These are phyloP conservation scores for Botrytis porri DNA, from an alignment of 2,329 filamentous ascomycete species.

Conservation along the genomic window DNA sequence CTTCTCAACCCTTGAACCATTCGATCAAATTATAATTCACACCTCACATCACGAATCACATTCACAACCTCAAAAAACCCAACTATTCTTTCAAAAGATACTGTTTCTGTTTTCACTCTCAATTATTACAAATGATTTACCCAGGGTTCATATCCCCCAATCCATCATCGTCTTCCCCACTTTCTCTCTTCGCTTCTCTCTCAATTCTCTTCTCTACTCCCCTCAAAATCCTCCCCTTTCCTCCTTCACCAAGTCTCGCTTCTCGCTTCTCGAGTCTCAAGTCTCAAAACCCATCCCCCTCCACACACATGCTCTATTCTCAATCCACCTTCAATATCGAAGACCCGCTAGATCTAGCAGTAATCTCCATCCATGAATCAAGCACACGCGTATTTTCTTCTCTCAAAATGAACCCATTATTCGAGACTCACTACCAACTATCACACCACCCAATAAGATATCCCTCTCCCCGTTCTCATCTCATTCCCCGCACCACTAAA, in stretches of 20 bases:
- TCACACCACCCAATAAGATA: conserved; percentile 1
- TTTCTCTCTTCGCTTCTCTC: background rate
- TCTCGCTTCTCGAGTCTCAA: background rate
- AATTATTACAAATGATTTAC: conserved; percentile 19
- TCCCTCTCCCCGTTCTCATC: background rate
- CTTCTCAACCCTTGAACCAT: too few species aligned
- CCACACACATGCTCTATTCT: background rate
- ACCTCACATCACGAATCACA: background rate
- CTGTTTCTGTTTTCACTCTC: conserved; percentile 9
- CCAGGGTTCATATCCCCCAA: conserved; percentile 11
- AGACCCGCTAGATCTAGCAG: background rate
- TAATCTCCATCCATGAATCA: background rate
- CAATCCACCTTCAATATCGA: background rate
- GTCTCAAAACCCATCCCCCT: background rate
- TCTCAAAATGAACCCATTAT: background rate
- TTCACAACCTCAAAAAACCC: background rate
- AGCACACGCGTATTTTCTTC: background rate
- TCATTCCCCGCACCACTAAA: background rate
- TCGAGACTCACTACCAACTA: background rate
- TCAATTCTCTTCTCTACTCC: background rate
- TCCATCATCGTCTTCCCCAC: background rate
- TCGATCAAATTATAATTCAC: background rate
- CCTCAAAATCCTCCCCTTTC: background rate
- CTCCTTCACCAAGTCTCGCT: background rate
- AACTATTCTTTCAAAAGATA: conserved; percentile 5